These are phyloP conservation scores for Fusarium sp. DNA, from an alignment of 2,329 filamentous ascomycete genomes.

Conservation along the genomic window DNA sequence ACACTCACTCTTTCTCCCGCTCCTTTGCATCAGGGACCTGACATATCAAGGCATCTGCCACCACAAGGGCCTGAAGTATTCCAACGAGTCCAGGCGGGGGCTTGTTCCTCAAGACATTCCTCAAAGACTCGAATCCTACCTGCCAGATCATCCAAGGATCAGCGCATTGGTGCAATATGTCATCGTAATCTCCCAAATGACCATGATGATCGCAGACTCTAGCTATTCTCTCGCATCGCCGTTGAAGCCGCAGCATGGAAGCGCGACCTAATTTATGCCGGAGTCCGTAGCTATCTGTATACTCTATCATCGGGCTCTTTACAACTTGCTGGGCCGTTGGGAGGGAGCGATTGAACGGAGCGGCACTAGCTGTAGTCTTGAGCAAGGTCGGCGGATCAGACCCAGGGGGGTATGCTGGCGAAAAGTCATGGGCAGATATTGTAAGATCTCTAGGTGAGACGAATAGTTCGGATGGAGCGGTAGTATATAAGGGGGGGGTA, in stretches of 20 bases:
- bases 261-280: constrained; percentile 18
- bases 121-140: constrained; percentile 26
- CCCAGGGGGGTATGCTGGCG: neutral
- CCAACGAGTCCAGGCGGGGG: constrained; percentile 16
- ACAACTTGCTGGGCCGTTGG: neutral
- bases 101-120: constrained; percentile 29
- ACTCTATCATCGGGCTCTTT: constrained; percentile 8
- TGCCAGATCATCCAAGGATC: constrained; percentile 11
- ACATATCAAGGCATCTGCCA: constrained; percentile 36
- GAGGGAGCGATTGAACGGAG: neutral
- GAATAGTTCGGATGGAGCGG: neutral
- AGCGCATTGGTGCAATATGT: constrained; percentile 14
- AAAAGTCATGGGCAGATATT: neutral
- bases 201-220: constrained; percentile 6
- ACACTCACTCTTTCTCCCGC: constrained; percentile 22
- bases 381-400: neutral
- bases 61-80: constrained; percentile 30
- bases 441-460: neutral
- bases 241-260: constrained; percentile 20
- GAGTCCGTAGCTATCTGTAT: constrained; percentile 15
- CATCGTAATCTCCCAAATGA: neutral
- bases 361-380: neutral
- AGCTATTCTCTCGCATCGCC: constrained; percentile 14
- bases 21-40: constrained; percentile 10
- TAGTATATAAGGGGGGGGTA: neutral